Base-by-base conservation (phyloP, 139 green algal genomes). In the Ostreobium quekettii region DNA sequence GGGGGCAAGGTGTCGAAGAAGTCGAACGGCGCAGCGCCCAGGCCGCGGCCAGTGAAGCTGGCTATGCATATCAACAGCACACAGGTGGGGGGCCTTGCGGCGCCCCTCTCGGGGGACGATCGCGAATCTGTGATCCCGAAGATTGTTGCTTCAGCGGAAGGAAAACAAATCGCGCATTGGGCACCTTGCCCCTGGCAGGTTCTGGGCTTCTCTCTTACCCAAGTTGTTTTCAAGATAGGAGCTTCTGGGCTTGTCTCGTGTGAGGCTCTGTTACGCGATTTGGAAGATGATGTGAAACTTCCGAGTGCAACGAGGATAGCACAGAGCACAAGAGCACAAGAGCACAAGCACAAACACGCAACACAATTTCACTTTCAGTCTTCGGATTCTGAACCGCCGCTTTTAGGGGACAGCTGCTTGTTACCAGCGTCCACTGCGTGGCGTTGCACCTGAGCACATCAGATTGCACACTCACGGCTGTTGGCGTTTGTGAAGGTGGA, bases 51-150 rank as follows among this genome's bases (percentile, higher is more conserved):
- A n/a, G n/a, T n/a, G n/a, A n/a, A n/a, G n/a, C n/a, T n/a, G n/a
- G n/a, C n/a, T n/a, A 81, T 81, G 74, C 78, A 84, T 53, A 69
- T 65, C 1, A 68, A 84, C 72, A 84, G 78, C 71, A 79, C 78
- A 4, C 78, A 84, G 74, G 78, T 81, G 35, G 29, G 36, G 11
- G 47, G 1, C 29, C 26, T 46, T 31, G 36, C 31, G 8, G 24
- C 6, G 4, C 53, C 15, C n/a, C 5, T 56, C 32, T 36, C 49
- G 61, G 47, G 7, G 28, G 7, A 22, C 7, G 7, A 11, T 38
- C n/a, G 19, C 8, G 28, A 47, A 24, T 47, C 48, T 36, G 31
- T 1, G 11, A 7, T 19, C 22, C 33, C 19, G 33, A 15, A 48
- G 11, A 15, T n/a, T 38, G 6, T 38, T 31, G 60, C 36, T 57